Conservation (phyloP, 129 eudicot genomes). For the Ambrosia trifida region DNA sequence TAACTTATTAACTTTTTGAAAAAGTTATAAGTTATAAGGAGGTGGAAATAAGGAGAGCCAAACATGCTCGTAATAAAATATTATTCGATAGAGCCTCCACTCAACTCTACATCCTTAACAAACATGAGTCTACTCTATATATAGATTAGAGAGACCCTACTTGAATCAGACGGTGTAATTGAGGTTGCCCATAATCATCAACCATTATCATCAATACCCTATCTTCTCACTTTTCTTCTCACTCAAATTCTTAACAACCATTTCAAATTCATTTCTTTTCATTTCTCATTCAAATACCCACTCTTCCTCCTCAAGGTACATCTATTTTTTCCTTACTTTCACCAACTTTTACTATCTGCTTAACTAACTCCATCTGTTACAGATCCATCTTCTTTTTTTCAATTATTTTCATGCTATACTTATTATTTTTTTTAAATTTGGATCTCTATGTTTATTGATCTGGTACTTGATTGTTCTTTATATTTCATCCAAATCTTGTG, state of each 20-base stretch:
- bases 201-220: not conserved
- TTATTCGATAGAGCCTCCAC: too few species aligned
- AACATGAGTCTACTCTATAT: too few species aligned
- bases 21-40: too few species aligned
- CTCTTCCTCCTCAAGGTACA: conserved; percentile 27
- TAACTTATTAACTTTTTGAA: too few species aligned
- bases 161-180: conserved; percentile 5
- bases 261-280: too few species aligned
- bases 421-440: not conserved
- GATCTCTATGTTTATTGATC: conserved; percentile 28
- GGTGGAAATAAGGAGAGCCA: too few species aligned
- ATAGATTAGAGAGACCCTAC: too few species aligned
- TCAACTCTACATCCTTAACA: too few species aligned
- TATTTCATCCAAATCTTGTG: not conserved
- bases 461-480: not conserved
- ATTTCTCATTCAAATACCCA: conserved; percentile 6
- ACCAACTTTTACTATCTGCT: not conserved
- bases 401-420: not conserved
- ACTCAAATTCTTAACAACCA: conserved; percentile 11
- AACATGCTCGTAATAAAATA: too few species aligned
- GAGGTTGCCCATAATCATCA: conserved; percentile 13
- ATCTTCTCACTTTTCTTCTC: conserved; percentile 7
- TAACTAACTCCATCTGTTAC: conserved; percentile 7
- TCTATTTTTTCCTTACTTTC: conserved; percentile 5
- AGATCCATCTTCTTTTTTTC: conserved; percentile 21